These are phyloP conservation scores for Arbutus unedo DNA, from an alignment of 148 eudicot genomes.

Conservation along the genomic window DNA sequence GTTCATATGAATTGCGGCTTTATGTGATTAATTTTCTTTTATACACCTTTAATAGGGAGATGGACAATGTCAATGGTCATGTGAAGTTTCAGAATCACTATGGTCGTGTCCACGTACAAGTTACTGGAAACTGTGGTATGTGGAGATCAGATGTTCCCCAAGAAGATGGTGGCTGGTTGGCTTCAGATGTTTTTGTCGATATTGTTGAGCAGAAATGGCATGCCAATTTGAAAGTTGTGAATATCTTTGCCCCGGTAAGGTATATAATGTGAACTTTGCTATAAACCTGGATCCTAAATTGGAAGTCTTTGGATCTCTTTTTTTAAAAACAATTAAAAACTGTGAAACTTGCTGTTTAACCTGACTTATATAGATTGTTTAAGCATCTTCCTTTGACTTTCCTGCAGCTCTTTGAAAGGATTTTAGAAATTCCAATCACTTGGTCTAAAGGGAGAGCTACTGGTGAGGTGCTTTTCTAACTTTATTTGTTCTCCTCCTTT, in stretches of 20 bases:
- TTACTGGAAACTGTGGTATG: conserved; percentile 84
- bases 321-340: neutral
- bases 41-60: conserved; percentile 49
- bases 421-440: conserved; percentile 85
- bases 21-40: conserved; percentile 23
- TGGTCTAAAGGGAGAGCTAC: conserved; percentile 98
- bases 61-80: conserved; percentile 84
- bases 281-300: conserved; percentile 6
- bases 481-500: conserved; percentile 4
- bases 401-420: conserved; percentile 89
- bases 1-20: neutral
- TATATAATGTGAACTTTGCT: conserved; percentile 23
- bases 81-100: conserved; percentile 86
- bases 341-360: conserved; percentile 13
- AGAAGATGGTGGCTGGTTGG: conserved; percentile 95
- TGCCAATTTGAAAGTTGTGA: conserved; percentile 72
- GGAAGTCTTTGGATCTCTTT: neutral
- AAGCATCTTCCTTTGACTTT: conserved; percentile 19
- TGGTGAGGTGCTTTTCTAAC: conserved; percentile 94
- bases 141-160: conserved; percentile 64
- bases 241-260: conserved; percentile 95
- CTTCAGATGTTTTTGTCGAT: conserved; percentile 92
- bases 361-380: conserved; percentile 19
- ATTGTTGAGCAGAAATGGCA: conserved; percentile 95
- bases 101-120: conserved; percentile 77